Base-by-base conservation (phyloP, 768 basidiomycete species). In the Rhodosporidiobolus sp. region DNA sequence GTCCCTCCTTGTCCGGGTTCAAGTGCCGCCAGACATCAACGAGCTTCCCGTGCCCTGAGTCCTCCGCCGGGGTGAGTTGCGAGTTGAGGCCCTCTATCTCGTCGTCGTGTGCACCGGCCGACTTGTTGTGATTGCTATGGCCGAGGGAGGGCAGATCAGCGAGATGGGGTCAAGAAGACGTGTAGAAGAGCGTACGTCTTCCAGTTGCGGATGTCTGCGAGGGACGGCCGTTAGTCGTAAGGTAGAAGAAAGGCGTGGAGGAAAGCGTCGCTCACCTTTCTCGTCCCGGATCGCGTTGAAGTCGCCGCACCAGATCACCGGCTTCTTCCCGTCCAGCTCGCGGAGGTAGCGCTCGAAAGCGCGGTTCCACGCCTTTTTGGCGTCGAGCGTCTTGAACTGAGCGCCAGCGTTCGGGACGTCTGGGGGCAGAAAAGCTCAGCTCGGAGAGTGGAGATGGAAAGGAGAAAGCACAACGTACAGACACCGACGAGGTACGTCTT, bases 301-400 rank as follows among this genome's bases (percentile, higher is more conserved):
- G 81, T 94, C 92, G 12, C 92, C 92, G 19, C 85, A 84, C 92
- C 92, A 94, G 66, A 94, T 89, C 17, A 94, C 89, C 5, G 91
- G 88, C 77, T 94, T 94, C 77, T 85, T 86, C 73, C 83, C 85
- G 81, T 93, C 90, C 6, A 94, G 82, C 32, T 86, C 84, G 8
- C 87, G 87, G 30, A 94, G 84, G 78, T 93, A 89, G 4, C 82
- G 74, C 64, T 88, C 87, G 78, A 94, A 93, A 78, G 92, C 88
- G 7, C 78, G 78, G 70, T 91, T 89, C 92, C 92, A 94, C 64
- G 84, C 82, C 58, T 90, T 49, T 35, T 69, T 73, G 28, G 49
- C 62, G 4, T n/a, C 14, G 5, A 74, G 52, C 3, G 32, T 64
- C 48, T 93, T 91, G 45, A 94, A 82, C 16, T 85, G 84, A 59